These are phyloP conservation scores for Aspergillus latus DNA, from an alignment of 2,329 filamentous ascomycete species.

Conservation along the genomic window DNA sequence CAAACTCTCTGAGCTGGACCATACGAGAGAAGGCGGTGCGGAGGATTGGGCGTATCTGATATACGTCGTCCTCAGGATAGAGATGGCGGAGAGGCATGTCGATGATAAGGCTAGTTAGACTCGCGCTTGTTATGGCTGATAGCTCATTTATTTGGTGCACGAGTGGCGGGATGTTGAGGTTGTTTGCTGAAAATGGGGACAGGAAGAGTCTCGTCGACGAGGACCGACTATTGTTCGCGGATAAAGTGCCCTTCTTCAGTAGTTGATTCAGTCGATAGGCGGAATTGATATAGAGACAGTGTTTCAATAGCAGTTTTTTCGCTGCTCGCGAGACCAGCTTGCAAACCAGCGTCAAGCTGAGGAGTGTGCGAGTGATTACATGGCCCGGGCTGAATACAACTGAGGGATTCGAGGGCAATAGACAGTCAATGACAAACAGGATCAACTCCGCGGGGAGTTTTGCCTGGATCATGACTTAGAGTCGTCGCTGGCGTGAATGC, in stretches of 20 bases:
- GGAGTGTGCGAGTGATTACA: conserved; percentile 16
- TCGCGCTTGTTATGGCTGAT: neutral
- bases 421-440: conserved; percentile 16
- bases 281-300: conserved; percentile 16
- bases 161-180: conserved; percentile 6
- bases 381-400: conserved; percentile 9
- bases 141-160: conserved; percentile 12
- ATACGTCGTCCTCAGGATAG: conserved; percentile 12
- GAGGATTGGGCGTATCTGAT: conserved; percentile 8
- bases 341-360: conserved; percentile 15
- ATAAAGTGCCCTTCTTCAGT: neutral
- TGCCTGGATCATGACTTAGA: too few species aligned
- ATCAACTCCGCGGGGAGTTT: conserved; percentile 9
- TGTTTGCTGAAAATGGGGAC: conserved; percentile 9
- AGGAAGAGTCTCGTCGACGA: conserved; percentile 13
- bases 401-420: conserved; percentile 11
- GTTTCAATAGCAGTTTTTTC: conserved; percentile 13
- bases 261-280: neutral
- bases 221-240: neutral
- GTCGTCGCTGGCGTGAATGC: too few species aligned
- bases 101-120: conserved; percentile 14
- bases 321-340: conserved; percentile 15
- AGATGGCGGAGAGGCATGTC: conserved; percentile 15
- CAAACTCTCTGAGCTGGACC: conserved; percentile 16
- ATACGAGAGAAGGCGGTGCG: conserved; percentile 15